Base-by-base conservation (phyloP, 73 alveolate genomes). In the Tetrahymena borealis region DNA sequence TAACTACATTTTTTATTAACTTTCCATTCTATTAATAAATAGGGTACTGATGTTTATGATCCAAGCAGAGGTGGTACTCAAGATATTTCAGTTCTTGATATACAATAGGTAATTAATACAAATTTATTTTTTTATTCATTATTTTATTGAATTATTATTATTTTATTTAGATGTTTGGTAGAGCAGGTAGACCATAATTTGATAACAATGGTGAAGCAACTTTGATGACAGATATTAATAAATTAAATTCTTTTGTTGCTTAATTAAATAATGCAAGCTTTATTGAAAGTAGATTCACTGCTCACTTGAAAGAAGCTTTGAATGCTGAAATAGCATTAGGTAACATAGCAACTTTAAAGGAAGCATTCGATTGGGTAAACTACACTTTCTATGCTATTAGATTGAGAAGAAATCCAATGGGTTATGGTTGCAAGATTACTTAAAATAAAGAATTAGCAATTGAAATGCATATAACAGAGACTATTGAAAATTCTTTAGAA, bases 121-220 rank as follows among this genome's bases (percentile, higher is more conserved):
- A 39, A 39, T 78, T 33, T 13, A 8, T 9, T 20, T 3, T 24
- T 60, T 7, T 60, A 7, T n/a, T n/a, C n/a, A n/a, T n/a, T n/a
- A n/a, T n/a, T n/a, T n/a, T 4, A 41, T 41, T 41, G 85, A 60
- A 60, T 18, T 20, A 0, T 60, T 24, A 60, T 60, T 18, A 24
- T 60, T 9, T 60, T 1, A 60, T 2, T n/a, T 18, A 36, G 90
- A 90, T 94, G 94, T 98, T 98, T 93, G 99, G 99, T 78, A 96
- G 99, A 91, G 99, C 99, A 11, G 99, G 99, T 12, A 97, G 99
- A 79, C 99, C 99, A 0, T 97, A 99, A 92, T 99, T 94, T 94
- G 99, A 99, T 96, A 97, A 96, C 32, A 97, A 99, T 92, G 99
- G 99, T 18, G 99, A 97, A 78, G 99, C 99, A 33, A 96, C 97